phyloP scores from a whole-genome alignment of 2,329 filamentous ascomycete species.

The Alternaria longipes region DNA sequence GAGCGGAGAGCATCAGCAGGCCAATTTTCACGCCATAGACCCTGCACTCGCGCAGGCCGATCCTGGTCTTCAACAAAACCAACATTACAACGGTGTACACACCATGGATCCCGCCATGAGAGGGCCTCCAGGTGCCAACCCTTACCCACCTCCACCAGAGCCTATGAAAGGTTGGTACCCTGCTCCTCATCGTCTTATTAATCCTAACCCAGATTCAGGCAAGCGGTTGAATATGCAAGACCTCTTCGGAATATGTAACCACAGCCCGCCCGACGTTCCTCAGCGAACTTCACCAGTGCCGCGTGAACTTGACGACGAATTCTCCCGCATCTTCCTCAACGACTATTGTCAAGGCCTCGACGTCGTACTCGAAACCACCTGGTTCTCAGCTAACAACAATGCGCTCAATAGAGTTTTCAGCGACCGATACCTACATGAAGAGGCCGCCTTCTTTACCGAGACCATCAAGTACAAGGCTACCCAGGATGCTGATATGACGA shows the following conservation, averaged over 20 bases:
- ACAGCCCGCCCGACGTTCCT: conserved; percentile 49
- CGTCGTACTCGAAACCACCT: conserved; percentile 72
- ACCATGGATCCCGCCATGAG: conserved; percentile 45
- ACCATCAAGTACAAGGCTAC: conserved; percentile 42
- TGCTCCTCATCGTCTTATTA: neutral
- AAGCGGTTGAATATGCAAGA: conserved; percentile 46
- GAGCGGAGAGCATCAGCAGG: conserved; percentile 55
- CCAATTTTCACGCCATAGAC: conserved; percentile 70
- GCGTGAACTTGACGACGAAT: conserved; percentile 44
- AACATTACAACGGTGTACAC: conserved; percentile 47
- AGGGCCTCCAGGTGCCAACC: conserved; percentile 29
- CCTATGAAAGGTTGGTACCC: conserved; percentile 42
- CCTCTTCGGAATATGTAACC: conserved; percentile 47
- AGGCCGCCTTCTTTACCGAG: conserved; percentile 47
- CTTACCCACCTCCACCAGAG: conserved; percentile 29
- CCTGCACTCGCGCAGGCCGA: conserved; percentile 65
- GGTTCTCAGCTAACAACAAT: conserved; percentile 72
- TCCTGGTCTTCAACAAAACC: conserved; percentile 40
- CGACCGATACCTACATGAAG: conserved; percentile 54
- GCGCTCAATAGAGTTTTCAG: conserved; percentile 59
- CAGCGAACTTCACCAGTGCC: conserved; percentile 37
- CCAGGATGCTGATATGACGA: conserved; percentile 39
- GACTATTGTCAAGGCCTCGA: conserved; percentile 49
- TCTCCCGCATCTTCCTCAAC: conserved; percentile 45
- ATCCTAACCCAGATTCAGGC: conserved; percentile 38